A percentile compares a stretch with the other conserved stretches of the same genome.
Evolutionary conservation across 1,284 basidiomycete genomes (phyloP).

Genomic region (Ustilago vetiveriae): DNA sequence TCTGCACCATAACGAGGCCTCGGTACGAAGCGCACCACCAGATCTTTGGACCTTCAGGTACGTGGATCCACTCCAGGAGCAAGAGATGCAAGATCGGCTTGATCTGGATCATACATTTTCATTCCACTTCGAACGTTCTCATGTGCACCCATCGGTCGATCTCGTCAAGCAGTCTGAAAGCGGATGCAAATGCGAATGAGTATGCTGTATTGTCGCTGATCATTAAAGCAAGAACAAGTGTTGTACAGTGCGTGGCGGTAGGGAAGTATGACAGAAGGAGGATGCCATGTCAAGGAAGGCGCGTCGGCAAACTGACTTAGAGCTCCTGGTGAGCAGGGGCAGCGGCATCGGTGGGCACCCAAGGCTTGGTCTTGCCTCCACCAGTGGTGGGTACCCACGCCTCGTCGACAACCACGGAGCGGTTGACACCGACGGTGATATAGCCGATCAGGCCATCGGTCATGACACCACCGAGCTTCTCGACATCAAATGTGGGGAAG

Average conservation of each 20-base stretch:
- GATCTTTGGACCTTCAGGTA: too few relatives aligned
- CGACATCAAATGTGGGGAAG: constrained; percentile 68
- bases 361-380: constrained; percentile 41
- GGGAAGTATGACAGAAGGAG: too few relatives aligned
- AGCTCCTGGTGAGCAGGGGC: constrained; percentile 37
- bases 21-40: too few relatives aligned
- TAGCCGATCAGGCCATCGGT: constrained; percentile 69
- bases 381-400: constrained; percentile 53
- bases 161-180: too few relatives aligned
- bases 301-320: constrained; percentile 8
- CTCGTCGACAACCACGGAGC: constrained; percentile 47
- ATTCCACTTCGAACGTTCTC: too few relatives aligned
- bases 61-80: too few relatives aligned
- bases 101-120: too few relatives aligned
- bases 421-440: constrained; percentile 68
- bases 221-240: not conserved
- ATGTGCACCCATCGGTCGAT: too few relatives aligned
- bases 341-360: constrained; percentile 18
- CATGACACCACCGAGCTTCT: constrained; percentile 68
- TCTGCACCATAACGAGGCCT: too few relatives aligned
- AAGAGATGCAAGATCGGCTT: too few relatives aligned
- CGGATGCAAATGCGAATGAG: not conserved
- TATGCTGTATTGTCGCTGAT: not conserved
- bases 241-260: constrained; percentile 4
- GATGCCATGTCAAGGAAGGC: too few relatives aligned